Percentiles rank a stretch among this genome's conserved stretches.
phyloP scores from a whole-genome alignment of 2,329 filamentous ascomycete genomes.

The Purpureocillium lavendulum region DNA sequence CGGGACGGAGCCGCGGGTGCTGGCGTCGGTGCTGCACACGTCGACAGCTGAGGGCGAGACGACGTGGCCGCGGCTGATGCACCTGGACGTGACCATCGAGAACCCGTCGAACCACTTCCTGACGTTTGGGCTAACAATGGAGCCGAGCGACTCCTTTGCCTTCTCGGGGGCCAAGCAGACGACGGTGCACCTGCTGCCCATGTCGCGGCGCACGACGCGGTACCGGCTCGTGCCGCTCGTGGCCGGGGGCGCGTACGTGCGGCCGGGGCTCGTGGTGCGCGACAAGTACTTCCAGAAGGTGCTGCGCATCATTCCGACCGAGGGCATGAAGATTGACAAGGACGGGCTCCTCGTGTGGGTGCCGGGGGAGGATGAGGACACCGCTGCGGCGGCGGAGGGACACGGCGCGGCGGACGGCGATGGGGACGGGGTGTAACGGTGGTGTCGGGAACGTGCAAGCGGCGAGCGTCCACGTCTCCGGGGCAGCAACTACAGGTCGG shows the following conservation, averaged over 20 bases:
- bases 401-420: no score
- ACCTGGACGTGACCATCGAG: slow-evolving; percentile 62
- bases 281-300: slow-evolving; percentile 94
- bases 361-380: slow-evolving; percentile 24
- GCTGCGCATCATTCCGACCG: slow-evolving; percentile 70
- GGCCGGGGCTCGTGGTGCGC: slow-evolving; percentile 65
- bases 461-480: no score
- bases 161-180: slow-evolving; percentile 84
- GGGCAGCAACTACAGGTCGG: no score
- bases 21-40: slow-evolving; percentile 47
- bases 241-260: slow-evolving; percentile 60
- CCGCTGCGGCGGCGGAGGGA: no score
- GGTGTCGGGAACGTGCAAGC: no score
- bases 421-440: no score
- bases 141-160: slow-evolving; percentile 84
- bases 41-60: slow-evolving; percentile 17
- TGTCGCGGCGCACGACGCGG: slow-evolving; percentile 64
- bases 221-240: slow-evolving; percentile 67
- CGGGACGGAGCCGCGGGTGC: slow-evolving; percentile 77
- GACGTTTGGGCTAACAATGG: slow-evolving; percentile 87
- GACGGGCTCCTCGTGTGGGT: slow-evolving; percentile 58
- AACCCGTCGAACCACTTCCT: slow-evolving; percentile 93
- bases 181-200: slow-evolving; percentile 71
- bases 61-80: slow-evolving; percentile 26
- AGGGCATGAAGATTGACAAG: slow-evolving; percentile 58